Evolutionary conservation across 495 filamentous ascomycete genomes (phyloP).

Genomic region (Pseudotulostoma volvatum): DNA sequence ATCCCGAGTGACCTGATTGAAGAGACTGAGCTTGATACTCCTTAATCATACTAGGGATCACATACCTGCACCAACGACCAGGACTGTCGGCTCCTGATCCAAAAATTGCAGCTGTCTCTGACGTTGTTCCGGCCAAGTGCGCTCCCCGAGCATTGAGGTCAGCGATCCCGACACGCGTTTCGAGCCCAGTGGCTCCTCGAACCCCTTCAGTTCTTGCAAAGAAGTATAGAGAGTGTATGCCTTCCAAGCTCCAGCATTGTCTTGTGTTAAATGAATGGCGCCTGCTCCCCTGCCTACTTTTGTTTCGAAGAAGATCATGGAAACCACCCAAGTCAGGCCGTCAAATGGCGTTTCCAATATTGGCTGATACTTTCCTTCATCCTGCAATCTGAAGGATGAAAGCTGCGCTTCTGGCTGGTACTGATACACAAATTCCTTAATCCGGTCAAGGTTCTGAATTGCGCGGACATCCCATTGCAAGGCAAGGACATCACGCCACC

Average conservation of each 20-base stretch:
- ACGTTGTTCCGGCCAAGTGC: conserved; percentile 53
- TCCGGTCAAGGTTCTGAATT: conserved; percentile 30
- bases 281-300: conserved; percentile 40
- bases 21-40: no score
- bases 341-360: conserved; percentile 26
- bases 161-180: conserved; percentile 35
- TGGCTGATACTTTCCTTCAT: conserved; percentile 23
- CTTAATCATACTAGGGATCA: no score
- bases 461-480: conserved; percentile 44
- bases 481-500: conserved; percentile 48
- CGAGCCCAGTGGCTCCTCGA: conserved; percentile 33
- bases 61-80: conserved; percentile 46
- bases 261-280: conserved; percentile 36
- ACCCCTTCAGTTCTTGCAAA: conserved; percentile 33
- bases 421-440: conserved; percentile 29
- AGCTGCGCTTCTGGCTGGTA: conserved; percentile 19
- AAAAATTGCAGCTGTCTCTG: conserved; percentile 38
- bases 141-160: conserved; percentile 41
- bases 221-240: conserved; percentile 48
- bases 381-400: conserved; percentile 24
- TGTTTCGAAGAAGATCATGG: conserved; percentile 37
- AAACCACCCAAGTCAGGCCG: conserved; percentile 31
- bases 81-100: conserved; percentile 40
- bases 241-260: conserved; percentile 36
- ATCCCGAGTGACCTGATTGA: conserved; percentile 28